Evolutionary conservation across 2,329 filamentous ascomycete genomes (phyloP), one percentile per base, ranked within the genome.

Genomic region (Fusarium chaquense): DNA sequence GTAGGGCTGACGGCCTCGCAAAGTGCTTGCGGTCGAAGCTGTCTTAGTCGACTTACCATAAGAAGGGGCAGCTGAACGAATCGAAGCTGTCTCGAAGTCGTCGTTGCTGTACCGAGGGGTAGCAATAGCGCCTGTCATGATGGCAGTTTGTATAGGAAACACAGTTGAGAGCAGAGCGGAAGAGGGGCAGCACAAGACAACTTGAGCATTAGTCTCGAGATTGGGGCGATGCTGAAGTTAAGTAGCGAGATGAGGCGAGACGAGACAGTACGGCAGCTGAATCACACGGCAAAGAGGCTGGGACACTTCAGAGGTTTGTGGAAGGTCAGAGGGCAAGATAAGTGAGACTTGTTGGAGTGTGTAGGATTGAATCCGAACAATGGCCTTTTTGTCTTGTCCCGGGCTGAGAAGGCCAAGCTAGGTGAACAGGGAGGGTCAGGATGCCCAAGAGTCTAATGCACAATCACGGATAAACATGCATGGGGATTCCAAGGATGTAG

Each of bases 1-100:
- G 53, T 53, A 61, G 50, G 51, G 24, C 33, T 33, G 50, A 16
- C 40, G 56, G 45, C 36, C 35, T 30, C 35, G 43, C 41, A 35
- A 32, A 51, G 41, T 38, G 43, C 58, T 44, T 46, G 53, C 50
- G 43, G 55, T 57, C 32, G n/a, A 35, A 44, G 43, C 36, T 46
- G 41, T 30, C 38, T 49, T 41, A 49, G 26, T 38, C 24, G 38
- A 81, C 86, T 83, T 72, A 89, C 87, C 82, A 77, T 91, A 91
- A 12, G 90, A 91, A 41, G 90, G 90, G n/a, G 89, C 89, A 10
- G 85, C 85, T 20, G 89, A 91, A 71, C 83, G 87, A 65, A 92
- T 86, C 12, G 90, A 92, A 9, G 87, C 85, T 24, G 89, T 90
- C 73, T 92, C 90, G 62, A 90, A 88, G 76, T 91, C 89, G 63